Conservation (phyloP, 2,329 filamentous ascomycete species). For the Fusarium cicatricum region DNA sequence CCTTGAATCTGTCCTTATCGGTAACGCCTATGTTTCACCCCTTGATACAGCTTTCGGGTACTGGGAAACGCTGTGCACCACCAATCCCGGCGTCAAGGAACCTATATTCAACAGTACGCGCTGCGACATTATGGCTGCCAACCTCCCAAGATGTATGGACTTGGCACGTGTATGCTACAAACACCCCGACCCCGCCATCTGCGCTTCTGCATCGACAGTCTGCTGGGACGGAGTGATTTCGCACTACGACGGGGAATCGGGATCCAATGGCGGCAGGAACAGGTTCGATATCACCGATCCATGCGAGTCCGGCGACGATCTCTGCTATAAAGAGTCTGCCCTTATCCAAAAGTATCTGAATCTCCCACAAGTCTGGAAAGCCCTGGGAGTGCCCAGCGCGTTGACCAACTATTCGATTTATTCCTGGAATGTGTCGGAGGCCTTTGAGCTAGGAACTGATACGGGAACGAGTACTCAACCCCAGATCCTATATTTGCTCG, state of each 20-base stretch:
- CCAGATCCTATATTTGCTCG: constrained; percentile 17
- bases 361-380: neutral
- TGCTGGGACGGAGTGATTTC: constrained; percentile 17
- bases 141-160: constrained; percentile 31
- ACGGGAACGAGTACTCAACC: constrained; percentile 13
- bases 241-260: constrained; percentile 2
- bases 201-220: constrained; percentile 16
- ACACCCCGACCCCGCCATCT: constrained; percentile 28
- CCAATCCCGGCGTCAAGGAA: constrained; percentile 19
- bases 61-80: constrained; percentile 35
- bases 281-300: constrained; percentile 12
- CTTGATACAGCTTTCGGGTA: constrained; percentile 31
- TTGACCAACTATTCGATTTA: constrained; percentile 4
- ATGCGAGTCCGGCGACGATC: constrained; percentile 4
- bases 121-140: constrained; percentile 22
- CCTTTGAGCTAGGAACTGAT: constrained; percentile 6
- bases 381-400: neutral
- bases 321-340: constrained; percentile 4
- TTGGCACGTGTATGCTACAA: constrained; percentile 29
- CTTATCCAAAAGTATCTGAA: constrained; percentile 6
- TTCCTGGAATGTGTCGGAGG: neutral
- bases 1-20: constrained; percentile 24
- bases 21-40: constrained; percentile 32
- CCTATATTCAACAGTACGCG: constrained; percentile 31
- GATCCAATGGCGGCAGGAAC: constrained; percentile 1